Evolutionary conservation across 1,284 basidiomycete genomes (phyloP).

Genomic region (Vanrija humicola): DNA sequence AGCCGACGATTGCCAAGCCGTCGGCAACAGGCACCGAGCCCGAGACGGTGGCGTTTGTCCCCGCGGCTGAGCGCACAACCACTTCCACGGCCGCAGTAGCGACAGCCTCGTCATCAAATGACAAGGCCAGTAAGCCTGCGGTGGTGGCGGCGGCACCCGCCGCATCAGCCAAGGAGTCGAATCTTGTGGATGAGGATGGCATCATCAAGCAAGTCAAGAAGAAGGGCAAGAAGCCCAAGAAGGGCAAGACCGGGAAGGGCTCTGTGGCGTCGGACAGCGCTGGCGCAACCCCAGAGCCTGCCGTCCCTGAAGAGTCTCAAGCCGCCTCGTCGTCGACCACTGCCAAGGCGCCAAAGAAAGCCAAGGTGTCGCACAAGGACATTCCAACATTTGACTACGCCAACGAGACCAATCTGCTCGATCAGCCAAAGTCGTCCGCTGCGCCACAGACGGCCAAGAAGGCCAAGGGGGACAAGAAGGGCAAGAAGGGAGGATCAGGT

Average conservation of each 20-base stretch:
- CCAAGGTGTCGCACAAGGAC: slow-evolving; percentile 29
- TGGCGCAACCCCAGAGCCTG: not conserved
- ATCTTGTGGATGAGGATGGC: slow-evolving; percentile 68
- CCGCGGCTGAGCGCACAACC: slow-evolving; percentile 46
- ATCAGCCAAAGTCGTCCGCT: slow-evolving; percentile 47
- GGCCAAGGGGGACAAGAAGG: slow-evolving; percentile 17
- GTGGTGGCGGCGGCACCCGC: not conserved
- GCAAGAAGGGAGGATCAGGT: slow-evolving; percentile 29
- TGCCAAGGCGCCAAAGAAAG: slow-evolving; percentile 19
- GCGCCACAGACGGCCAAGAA: not conserved
- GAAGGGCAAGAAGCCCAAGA: too few species aligned
- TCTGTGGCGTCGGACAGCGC: not conserved
- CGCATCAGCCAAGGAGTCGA: slow-evolving; percentile 53
- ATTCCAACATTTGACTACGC: slow-evolving; percentile 69
- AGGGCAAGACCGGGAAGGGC: too few species aligned
- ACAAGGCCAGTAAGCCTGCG: slow-evolving; percentile 9
- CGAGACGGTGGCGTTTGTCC: slow-evolving; percentile 68
- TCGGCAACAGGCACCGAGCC: slow-evolving; percentile 32
- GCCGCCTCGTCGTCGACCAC: slow-evolving; percentile 10
- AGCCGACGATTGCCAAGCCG: slow-evolving; percentile 12
- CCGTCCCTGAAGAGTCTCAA: not conserved
- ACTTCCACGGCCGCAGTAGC: slow-evolving; percentile 19
- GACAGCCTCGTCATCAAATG: slow-evolving; percentile 10
- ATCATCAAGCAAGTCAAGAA: slow-evolving; percentile 58
- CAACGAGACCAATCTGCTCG: slow-evolving; percentile 69